A percentile compares a stretch with the other conserved stretches of the same genome.
Conservation (phyloP, 164 flowering plant genomes). For the Annona cherimola region DNA sequence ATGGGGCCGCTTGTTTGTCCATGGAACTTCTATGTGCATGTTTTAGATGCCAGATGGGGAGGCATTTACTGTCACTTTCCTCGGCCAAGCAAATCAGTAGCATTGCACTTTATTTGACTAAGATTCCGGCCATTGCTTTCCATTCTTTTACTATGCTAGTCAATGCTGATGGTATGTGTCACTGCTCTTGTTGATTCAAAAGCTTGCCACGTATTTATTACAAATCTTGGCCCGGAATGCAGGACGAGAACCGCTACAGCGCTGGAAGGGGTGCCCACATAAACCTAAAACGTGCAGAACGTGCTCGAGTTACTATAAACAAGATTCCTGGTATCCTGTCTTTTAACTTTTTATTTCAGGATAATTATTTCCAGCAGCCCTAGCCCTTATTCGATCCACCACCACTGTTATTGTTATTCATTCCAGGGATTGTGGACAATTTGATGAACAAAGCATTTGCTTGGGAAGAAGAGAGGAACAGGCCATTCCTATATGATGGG, state of each 20-base stretch:
- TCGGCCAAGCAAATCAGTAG: too few species aligned
- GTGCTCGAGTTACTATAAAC: constrained; percentile 66
- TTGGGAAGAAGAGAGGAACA: constrained; percentile 73
- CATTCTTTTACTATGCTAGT: too few species aligned
- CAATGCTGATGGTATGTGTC: too few species aligned
- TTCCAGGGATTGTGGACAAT: constrained; percentile 75
- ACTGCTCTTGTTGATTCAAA: too few species aligned
- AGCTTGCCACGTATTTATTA: too few species aligned
- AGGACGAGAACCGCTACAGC: constrained; percentile 78
- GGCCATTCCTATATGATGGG: constrained; percentile 74
- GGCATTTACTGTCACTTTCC: too few species aligned
- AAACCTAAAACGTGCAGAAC: constrained; percentile 83
- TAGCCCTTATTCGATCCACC: neutral
- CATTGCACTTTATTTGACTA: too few species aligned
- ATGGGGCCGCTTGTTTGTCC: too few species aligned
- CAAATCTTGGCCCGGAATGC: constrained; percentile 14
- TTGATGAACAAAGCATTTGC: constrained; percentile 59
- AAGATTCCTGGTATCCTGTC: constrained; percentile 75
- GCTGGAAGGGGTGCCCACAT: constrained; percentile 90
- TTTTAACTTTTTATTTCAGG: neutral
- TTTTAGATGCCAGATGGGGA: too few species aligned
- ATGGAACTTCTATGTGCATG: too few species aligned
- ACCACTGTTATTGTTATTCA: constrained; percentile 14
- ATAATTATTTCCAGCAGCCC: neutral
- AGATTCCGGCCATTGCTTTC: too few species aligned